phyloP scores from a whole-genome alignment of 2,329 filamentous ascomycete species.

The Trichoderma citrinoviride region DNA sequence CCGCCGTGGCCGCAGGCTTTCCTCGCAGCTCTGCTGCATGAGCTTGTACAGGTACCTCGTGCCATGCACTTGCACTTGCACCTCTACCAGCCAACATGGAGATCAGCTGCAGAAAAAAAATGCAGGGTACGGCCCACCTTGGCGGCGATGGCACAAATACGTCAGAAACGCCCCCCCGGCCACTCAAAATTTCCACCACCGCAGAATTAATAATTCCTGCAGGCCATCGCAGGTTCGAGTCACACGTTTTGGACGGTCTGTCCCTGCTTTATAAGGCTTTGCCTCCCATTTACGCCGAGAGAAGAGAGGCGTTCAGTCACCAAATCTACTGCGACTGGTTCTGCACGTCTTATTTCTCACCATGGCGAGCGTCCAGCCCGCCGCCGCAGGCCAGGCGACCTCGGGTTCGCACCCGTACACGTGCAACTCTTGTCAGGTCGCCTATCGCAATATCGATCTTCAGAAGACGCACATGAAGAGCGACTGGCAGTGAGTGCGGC shows the following conservation, averaged over 20 bases:
- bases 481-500: conserved; percentile 84
- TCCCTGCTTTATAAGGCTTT: neutral
- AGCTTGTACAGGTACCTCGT: neutral
- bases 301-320: neutral
- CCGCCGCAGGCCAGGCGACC: conserved; percentile 34
- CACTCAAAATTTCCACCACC: conserved; percentile 30
- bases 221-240: conserved; percentile 19
- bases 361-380: conserved; percentile 47
- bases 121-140: conserved; percentile 22
- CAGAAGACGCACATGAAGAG: conserved; percentile 96
- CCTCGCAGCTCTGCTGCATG: neutral
- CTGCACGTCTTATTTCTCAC: conserved; percentile 19
- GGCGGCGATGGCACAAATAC: conserved; percentile 14
- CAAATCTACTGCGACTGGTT: neutral
- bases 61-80: neutral
- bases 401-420: conserved; percentile 79
- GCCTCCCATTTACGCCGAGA: neutral
- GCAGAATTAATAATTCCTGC: conserved; percentile 28
- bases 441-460: conserved; percentile 88
- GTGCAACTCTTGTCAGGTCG: conserved; percentile 97
- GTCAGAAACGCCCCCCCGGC: conserved; percentile 29
- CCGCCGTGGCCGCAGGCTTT: neutral
- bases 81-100: too few relatives aligned
- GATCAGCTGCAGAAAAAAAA: conserved; percentile 11
- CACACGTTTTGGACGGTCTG: conserved; percentile 1